Conservation (phyloP, 1,284 basidiomycete genomes). For the Chiua sp. region DNA sequence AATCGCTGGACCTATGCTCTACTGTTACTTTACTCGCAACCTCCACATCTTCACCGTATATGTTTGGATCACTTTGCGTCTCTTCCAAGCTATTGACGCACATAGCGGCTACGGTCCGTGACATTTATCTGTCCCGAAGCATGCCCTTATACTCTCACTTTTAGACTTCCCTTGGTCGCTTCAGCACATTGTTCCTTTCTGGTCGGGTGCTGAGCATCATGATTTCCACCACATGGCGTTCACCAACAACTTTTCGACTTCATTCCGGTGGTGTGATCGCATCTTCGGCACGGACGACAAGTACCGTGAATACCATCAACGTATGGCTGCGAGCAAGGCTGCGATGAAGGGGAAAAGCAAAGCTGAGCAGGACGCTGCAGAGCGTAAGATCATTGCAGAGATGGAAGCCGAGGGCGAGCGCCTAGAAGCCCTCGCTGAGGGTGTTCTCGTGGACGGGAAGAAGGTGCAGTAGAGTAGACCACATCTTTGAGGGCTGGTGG, state of each 20-base stretch:
- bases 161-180: slow-evolving; percentile 97
- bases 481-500: not conserved
- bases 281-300: slow-evolving; percentile 87
- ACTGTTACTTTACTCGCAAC: slow-evolving; percentile 74
- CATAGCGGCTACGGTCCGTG: slow-evolving; percentile 90
- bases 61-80: slow-evolving; percentile 91
- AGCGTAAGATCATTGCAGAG: slow-evolving; percentile 64
- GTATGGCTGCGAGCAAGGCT: slow-evolving; percentile 58
- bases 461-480: slow-evolving; percentile 30
- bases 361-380: slow-evolving; percentile 58
- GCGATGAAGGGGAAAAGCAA: slow-evolving; percentile 57
- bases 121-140: not conserved
- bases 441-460: slow-evolving; percentile 13
- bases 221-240: slow-evolving; percentile 97
- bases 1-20: slow-evolving; percentile 87
- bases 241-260: slow-evolving; percentile 90
- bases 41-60: slow-evolving; percentile 95
- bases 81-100: slow-evolving; percentile 98
- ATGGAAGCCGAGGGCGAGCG: slow-evolving; percentile 74
- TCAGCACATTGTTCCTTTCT: slow-evolving; percentile 94
- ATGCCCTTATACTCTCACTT: slow-evolving; percentile 1
- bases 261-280: slow-evolving; percentile 92
- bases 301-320: slow-evolving; percentile 78
- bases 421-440: slow-evolving; percentile 64
- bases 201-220: slow-evolving; percentile 99